Percentiles rank a stretch among this genome's conserved stretches.
Evolutionary conservation across 495 filamentous ascomycete genomes (phyloP).

Genomic region (Neurospora sp.): DNA sequence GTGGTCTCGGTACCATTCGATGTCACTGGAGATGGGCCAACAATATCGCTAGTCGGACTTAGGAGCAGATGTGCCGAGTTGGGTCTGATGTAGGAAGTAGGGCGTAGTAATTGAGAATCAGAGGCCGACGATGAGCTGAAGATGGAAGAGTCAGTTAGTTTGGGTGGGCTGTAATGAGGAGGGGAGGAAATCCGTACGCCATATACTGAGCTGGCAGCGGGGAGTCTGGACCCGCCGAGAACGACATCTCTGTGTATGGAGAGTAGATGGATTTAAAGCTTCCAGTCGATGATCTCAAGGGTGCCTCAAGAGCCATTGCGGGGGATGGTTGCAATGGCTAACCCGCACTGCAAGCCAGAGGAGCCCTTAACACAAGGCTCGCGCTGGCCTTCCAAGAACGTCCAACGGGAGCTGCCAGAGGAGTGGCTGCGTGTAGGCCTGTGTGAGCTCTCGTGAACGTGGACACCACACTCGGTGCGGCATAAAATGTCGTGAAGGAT

Average conservation of each 20-base stretch:
- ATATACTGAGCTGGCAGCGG: constrained; percentile 37
- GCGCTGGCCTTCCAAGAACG: not conserved
- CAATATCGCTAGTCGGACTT: constrained; percentile 43
- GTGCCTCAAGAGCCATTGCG: constrained; percentile 51
- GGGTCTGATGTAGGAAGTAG: constrained; percentile 29
- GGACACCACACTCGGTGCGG: not conserved
- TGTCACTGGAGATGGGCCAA: constrained; percentile 67
- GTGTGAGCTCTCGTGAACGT: not conserved
- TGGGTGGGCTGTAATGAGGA: not conserved
- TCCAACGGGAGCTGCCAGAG: not conserved
- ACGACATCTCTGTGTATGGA: constrained; percentile 46
- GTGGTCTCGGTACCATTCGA: constrained; percentile 63
- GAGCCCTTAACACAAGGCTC: not conserved
- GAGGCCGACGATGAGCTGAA: constrained; percentile 29
- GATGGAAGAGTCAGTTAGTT: constrained; percentile 8
- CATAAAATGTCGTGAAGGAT: not conserved
- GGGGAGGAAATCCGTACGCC: constrained; percentile 31
- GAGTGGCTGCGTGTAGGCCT: not conserved
- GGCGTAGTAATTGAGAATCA: constrained; percentile 31
- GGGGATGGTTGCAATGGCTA: not conserved
- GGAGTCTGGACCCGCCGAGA: constrained; percentile 44
- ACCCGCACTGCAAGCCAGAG: not conserved
- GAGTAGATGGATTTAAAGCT: constrained; percentile 50
- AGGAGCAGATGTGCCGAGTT: constrained; percentile 29
- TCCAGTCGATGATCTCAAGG: constrained; percentile 41